Evolutionary conservation across 202 grass and related monocot genomes (phyloP), one percentile per base, ranked within the genome.

Genomic region (Digitaria exilis): DNA sequence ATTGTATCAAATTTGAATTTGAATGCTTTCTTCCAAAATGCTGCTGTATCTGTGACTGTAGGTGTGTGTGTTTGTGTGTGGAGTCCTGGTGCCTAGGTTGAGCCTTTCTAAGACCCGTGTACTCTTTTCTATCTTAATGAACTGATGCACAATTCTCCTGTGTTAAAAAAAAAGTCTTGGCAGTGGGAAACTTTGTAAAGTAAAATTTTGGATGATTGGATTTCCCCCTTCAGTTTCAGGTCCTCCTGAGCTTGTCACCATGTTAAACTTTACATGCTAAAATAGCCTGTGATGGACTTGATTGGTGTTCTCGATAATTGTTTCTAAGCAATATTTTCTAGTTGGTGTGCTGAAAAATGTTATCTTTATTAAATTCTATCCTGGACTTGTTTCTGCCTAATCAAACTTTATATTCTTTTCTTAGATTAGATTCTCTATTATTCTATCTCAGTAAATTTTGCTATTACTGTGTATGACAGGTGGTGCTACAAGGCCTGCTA

Each of bases 401-500:
- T 67, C 24, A 19, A 25, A 26, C 5, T 26, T 14, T 62, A 4
- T 18, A 9, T 29, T n/a, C n/a, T n/a, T n/a, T n/a, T n/a, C n/a
- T n/a, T 37, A 9, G 18, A 24, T n/a, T n/a, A n/a, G n/a, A 3
- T 43, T 24, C 10, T 24, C 35, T 67, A 19, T 65, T 65, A 1
- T 60, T 55, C 4, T 26, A 60, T 30, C 13, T 62, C 41, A 49
- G 24, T 62, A 19, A 17, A 73, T 61, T 49, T 68, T 19, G 5
- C 10, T 26, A 4, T 84, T 61, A 64, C 28, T 80, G 76, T 39
- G 5, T 75, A 51, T 71, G 58, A 13, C 37, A 92, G 90, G 75
- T 58, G n/a, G 74, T 57, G 69, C 44, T 26, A 77, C 24, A 45
- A 86, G 79, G 81, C 80, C 90, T 49, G 83, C 75, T 52, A 92